A percentile compares a stretch with the other conserved stretches of the same genome.
Conservation (phyloP, 257 asterid species). For the Buddleja alternifolia region DNA sequence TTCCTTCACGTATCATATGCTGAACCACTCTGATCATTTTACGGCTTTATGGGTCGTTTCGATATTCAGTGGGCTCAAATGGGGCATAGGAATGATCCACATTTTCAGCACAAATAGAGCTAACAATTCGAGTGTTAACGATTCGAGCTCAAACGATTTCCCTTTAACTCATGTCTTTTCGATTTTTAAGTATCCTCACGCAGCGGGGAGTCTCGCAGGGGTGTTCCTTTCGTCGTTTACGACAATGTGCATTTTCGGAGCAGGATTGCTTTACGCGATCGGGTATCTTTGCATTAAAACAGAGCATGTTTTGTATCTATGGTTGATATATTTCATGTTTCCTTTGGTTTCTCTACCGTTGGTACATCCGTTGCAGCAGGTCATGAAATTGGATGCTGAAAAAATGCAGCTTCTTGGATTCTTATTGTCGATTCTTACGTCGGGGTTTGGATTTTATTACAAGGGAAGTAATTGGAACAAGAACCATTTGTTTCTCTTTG, state of each 20-base stretch:
- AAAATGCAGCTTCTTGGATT: constrained; percentile 93
- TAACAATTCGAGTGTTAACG: constrained; percentile 18
- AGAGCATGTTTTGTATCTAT: constrained; percentile 47
- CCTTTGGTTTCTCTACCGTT: constrained; percentile 79
- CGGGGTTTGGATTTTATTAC: constrained; percentile 85
- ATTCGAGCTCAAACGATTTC: constrained; percentile 27
- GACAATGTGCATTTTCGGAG: constrained; percentile 74
- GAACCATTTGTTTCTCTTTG: constrained; percentile 54
- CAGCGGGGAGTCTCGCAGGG: constrained; percentile 78
- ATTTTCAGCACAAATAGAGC: constrained; percentile 51
- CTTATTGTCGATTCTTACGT: constrained; percentile 56
- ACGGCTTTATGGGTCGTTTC: constrained; percentile 87
- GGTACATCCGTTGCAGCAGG: constrained; percentile 64
- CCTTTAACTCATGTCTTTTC: constrained; percentile 54
- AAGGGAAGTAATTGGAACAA: constrained; percentile 51
- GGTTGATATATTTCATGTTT: constrained; percentile 71
- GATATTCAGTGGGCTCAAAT: constrained; percentile 80
- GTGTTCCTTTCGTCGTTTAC: constrained; percentile 77
- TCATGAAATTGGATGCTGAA: constrained; percentile 69
- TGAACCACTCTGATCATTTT: constrained; percentile 62
- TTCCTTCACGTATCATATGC: constrained; percentile 72
- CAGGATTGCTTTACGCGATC: constrained; percentile 61
- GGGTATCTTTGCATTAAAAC: constrained; percentile 62
- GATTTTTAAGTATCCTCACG: constrained; percentile 77
- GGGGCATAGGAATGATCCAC: constrained; percentile 75